Conservation (phyloP, 768 basidiomycete genomes). For the Leccinum broughii region DNA sequence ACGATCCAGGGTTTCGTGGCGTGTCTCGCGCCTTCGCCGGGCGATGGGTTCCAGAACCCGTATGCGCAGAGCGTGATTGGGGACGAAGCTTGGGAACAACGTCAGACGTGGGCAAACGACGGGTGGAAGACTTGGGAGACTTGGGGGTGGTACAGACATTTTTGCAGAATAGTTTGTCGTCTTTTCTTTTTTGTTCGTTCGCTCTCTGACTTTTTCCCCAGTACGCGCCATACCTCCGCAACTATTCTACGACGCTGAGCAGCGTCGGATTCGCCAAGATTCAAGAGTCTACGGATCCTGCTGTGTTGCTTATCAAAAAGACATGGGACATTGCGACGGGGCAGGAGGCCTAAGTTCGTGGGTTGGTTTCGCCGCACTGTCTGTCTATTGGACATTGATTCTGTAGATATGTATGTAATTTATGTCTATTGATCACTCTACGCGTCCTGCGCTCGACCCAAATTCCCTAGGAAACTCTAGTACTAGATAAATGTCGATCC, state of each 20-base stretch:
- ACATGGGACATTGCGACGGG: constrained; percentile 74
- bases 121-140: constrained; percentile 88
- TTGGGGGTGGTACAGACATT: constrained; percentile 91
- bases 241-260: constrained; percentile 68
- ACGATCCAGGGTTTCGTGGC: constrained; percentile 76
- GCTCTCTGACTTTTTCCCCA: constrained; percentile 29
- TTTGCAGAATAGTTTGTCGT: constrained; percentile 70
- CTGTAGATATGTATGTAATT: constrained; percentile 10
- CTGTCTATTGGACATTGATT: background rate
- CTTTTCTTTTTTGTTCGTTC: constrained; percentile 1
- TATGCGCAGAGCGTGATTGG: constrained; percentile 57
- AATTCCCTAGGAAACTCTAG: background rate
- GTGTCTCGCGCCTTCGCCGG: constrained; percentile 49
- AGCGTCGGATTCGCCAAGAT: constrained; percentile 69
- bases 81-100: constrained; percentile 69
- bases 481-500: background rate
- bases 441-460: background rate
- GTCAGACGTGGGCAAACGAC: constrained; percentile 64
- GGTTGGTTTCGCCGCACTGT: background rate
- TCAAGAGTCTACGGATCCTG: constrained; percentile 56
- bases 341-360: constrained; percentile 41
- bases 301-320: constrained; percentile 58
- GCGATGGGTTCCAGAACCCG: constrained; percentile 48
- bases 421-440: constrained; percentile 21
- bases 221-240: constrained; percentile 81